Conservation (phyloP, 2,329 filamentous ascomycete species). For the Fusarium sp. region DNA sequence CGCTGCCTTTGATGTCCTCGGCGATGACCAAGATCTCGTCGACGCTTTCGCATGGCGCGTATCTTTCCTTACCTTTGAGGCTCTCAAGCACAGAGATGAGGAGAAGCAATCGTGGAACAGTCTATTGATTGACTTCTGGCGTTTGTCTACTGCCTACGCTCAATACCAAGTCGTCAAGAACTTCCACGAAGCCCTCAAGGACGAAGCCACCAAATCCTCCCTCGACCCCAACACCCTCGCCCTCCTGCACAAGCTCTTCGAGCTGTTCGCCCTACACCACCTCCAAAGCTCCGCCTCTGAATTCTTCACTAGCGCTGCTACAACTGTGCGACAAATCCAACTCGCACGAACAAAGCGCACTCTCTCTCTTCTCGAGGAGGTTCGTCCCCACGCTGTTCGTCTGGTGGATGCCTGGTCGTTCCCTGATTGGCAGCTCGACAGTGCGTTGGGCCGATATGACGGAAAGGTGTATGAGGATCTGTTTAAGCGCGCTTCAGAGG, state of each 20-base stretch:
- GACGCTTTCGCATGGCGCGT: slow-evolving; percentile 81
- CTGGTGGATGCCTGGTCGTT: slow-evolving; percentile 81
- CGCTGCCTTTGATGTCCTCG: slow-evolving; percentile 79
- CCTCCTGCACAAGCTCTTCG: slow-evolving; percentile 78
- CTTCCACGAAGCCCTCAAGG: slow-evolving; percentile 63
- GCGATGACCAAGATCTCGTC: slow-evolving; percentile 75
- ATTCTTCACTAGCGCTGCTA: slow-evolving; percentile 76
- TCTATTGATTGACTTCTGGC: slow-evolving; percentile 81
- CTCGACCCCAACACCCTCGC: slow-evolving; percentile 67
- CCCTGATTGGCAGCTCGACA: slow-evolving; percentile 82
- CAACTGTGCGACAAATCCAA: slow-evolving; percentile 77
- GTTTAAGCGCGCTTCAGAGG: slow-evolving; percentile 76
- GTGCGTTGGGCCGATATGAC: slow-evolving; percentile 74
- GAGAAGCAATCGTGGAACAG: slow-evolving; percentile 83
- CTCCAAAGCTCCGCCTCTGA: slow-evolving; percentile 75
- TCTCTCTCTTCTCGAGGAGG: slow-evolving; percentile 75
- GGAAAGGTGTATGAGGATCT: slow-evolving; percentile 83
- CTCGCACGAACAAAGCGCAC: slow-evolving; percentile 74
- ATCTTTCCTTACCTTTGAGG: slow-evolving; percentile 79
- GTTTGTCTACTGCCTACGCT: slow-evolving; percentile 77
- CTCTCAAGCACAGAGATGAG: slow-evolving; percentile 76
- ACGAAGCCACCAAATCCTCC: slow-evolving; percentile 60
- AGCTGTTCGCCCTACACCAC: slow-evolving; percentile 77
- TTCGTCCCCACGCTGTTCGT: slow-evolving; percentile 77
- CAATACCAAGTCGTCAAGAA: slow-evolving; percentile 84